These are phyloP conservation scores for Suillus alpinus DNA, from an alignment of 768 basidiomycete species.

Conservation along the genomic window DNA sequence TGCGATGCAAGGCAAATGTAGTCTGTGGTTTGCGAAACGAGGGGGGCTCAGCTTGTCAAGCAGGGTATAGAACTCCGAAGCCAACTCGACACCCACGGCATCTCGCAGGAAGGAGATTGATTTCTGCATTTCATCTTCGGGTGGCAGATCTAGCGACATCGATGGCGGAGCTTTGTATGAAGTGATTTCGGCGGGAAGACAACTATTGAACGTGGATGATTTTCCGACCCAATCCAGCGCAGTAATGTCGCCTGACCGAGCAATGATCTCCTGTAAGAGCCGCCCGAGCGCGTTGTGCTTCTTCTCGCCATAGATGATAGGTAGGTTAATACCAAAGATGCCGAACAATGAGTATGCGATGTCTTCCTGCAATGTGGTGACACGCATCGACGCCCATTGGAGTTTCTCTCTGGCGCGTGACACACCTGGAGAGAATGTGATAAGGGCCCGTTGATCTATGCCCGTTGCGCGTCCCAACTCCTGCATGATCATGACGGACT, in stretches of 20 bases:
- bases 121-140: neutral
- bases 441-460: neutral
- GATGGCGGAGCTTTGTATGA: neutral
- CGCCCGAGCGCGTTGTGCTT: too few species aligned
- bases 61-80: neutral
- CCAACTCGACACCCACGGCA: neutral
- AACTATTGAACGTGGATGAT: neutral
- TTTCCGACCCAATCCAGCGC: neutral
- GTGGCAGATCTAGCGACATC: neutral
- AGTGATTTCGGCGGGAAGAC: neutral
- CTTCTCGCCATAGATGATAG: too few species aligned
- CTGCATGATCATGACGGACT: neutral
- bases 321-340: conserved; percentile 4
- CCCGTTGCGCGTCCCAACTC: neutral
- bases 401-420: neutral
- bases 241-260: neutral
- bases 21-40: neutral
- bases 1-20: neutral
- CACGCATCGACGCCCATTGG: neutral
- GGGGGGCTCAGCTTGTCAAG: neutral
- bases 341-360: conserved; percentile 11
- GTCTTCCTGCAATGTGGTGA: conserved; percentile 8
- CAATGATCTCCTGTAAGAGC: neutral
- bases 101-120: neutral
- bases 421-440: neutral